These are phyloP conservation scores for Tulasnella sp. DNA, from an alignment of 768 basidiomycete species.

Conservation along the genomic window DNA sequence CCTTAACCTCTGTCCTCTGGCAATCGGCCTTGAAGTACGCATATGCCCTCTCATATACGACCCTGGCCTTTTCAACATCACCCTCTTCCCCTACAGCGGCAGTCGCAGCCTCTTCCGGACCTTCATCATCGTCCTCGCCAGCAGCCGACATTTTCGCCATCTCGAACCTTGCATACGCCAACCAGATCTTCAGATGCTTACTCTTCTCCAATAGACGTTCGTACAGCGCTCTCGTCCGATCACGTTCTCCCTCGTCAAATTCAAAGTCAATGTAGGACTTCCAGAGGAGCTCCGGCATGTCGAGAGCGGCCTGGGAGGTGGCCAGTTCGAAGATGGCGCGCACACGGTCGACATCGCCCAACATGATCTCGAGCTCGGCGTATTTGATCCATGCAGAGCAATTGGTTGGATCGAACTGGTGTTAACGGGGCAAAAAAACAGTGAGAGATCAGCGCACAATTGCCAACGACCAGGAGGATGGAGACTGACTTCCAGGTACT, in stretches of 20 bases:
- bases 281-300: conserved; percentile 92
- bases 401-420: conserved; percentile 84
- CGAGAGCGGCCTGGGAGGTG: conserved; percentile 66
- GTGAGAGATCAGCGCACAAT: background rate
- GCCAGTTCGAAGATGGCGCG: conserved; percentile 93
- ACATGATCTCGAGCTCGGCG: conserved; percentile 78
- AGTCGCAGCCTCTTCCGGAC: conserved; percentile 40
- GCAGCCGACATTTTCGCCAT: conserved; percentile 67
- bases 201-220: conserved; percentile 77
- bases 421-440: too few relatives aligned
- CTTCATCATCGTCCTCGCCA: conserved; percentile 51
- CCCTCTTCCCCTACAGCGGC: conserved; percentile 35
- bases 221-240: conserved; percentile 71
- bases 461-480: too few relatives aligned
- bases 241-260: conserved; percentile 84
- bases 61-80: conserved; percentile 54
- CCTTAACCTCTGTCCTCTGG: background rate
- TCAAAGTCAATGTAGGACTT: conserved; percentile 97
- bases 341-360: conserved; percentile 79
- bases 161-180: conserved; percentile 89
- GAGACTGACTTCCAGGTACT: conserved; percentile 77
- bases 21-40: conserved; percentile 56
- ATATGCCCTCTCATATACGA: conserved; percentile 79
- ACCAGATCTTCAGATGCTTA: conserved; percentile 96
- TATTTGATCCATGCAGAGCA: conserved; percentile 93